phyloP scores from a whole-genome alignment of 331 rosid genomes.

The Acacia pycnantha region DNA sequence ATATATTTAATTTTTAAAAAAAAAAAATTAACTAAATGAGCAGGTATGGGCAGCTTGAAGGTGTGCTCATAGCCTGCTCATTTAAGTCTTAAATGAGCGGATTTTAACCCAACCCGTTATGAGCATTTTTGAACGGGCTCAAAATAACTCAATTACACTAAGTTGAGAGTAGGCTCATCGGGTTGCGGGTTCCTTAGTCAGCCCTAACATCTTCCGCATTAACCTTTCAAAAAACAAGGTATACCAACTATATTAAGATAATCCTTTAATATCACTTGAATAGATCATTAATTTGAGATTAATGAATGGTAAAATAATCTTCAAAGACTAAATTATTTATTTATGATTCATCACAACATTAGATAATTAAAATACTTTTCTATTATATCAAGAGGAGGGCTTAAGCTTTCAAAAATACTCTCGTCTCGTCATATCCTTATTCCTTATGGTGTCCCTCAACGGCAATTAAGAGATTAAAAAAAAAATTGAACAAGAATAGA shows the following conservation, averaged over 20 bases:
- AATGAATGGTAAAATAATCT: not conserved
- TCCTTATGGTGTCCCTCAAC: not conserved
- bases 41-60: no score
- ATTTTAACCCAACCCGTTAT: no score
- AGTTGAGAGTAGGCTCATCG: no score
- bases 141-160: no score
- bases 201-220: no score
- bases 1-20: no score
- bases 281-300: not conserved
- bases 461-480: not conserved
- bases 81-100: no score
- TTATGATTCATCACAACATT: not conserved
- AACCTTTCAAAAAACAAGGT: no score
- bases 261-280: not conserved
- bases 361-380: not conserved
- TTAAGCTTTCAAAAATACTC: not conserved
- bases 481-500: not conserved
- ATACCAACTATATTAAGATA: not conserved
- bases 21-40: no score
- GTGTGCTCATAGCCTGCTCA: no score
- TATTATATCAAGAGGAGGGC: not conserved
- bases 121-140: accelerated
- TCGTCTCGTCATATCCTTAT: not conserved
- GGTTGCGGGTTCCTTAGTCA: no score
- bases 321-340: not conserved